Evolutionary conservation across 306 rosid genomes (phyloP), one percentile per base, ranked within the genome.

Genomic region (Cajanus cajan): DNA sequence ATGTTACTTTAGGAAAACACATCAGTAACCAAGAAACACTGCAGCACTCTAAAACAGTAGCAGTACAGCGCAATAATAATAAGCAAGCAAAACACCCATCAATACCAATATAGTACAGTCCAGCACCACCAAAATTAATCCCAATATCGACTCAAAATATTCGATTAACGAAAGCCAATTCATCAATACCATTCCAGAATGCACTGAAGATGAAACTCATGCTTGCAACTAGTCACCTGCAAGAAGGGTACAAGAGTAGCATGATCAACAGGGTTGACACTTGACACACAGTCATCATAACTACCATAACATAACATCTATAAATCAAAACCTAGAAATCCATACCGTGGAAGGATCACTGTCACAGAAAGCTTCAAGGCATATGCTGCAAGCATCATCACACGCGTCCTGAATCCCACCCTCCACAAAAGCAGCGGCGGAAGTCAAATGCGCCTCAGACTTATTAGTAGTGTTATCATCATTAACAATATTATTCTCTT

Each of bases 391-490:
- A 78, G 98, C 83, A 83, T 92, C 98, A 74, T 91, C 98, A 75
- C 97, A 95, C 25, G 98, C 97, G 5, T 95, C 98, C 87, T 91
- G 98, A 59, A 95, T 88, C 82, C 98, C 98, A 47, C 98, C 98
- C 84, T 95, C 98, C 19, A 95, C 98, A 80, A 95, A 95, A 74
- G 98, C 98, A 4, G 85, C 98, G 14, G 98, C 91, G 15, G 98
- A 95, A 28, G 97, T 90, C 91, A 95, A 90, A 87, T 92, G 97
- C 22, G 78, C 91, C 64, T 90, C 97, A 33, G 92, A 84, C 71
- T 71, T 82, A 7, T 76, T 66, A 41, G 2, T 22, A 25, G 21
- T 13, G 6, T 41, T 7, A 59, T 72, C 73, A 5, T 79, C 52
- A 59, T 43, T 44, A 16, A 4, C 4, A n/a, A 7, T 45, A 8